Evolutionary conservation across 129 eudicot species (phyloP), one percentile per base, ranked within the genome.

Genomic region (Flaveria ramosissima): DNA sequence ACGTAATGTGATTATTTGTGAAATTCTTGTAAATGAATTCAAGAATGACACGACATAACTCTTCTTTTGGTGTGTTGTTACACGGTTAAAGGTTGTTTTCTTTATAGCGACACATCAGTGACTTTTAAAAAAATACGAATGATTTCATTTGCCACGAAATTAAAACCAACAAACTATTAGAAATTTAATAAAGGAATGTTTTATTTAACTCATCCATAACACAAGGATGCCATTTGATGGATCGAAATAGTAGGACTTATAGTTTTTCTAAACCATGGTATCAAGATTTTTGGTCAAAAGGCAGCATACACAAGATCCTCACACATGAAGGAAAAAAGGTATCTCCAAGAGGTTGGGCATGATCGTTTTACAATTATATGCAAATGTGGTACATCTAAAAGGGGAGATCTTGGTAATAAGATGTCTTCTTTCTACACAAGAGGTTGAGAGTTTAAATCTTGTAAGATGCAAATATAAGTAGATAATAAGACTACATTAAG

Each of bases 11-110:
- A 53, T 53, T 73, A 74, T 79, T 64, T 64, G n/a, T 43, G 50
- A 46, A 46, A 78, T 74, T 60, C 64, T 30, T 78, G 84, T 74
- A 80, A 45, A 74, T 74, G 84, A 80, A 80, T 65, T 73, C 62
- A 80, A 72, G 36, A 80, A 53, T 41, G 9, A 65, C 70, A 63
- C 70, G 17, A 72, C 47, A 63, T 69, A 23, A 30, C 52, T 19
- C 36, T 43, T 79, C 45, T 72, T 63, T 67, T 74, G 39, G 84
- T 10, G 75, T 16, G 61, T 53, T 71, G 46, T 65, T 32, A 46
- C 63, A 21, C 60, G 23, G 71, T 15, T 70, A 47, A 27, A 59
- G 14, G 30, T 71, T n/a, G 52, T 45, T 59, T 42, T 11, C 71
- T 43, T 48, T 16, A 43, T 14, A 65, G 7, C 52, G 24, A 26